Evolutionary conservation across 2,329 filamentous ascomycete species (phyloP).

Genomic region (Blastomyces parvus): DNA sequence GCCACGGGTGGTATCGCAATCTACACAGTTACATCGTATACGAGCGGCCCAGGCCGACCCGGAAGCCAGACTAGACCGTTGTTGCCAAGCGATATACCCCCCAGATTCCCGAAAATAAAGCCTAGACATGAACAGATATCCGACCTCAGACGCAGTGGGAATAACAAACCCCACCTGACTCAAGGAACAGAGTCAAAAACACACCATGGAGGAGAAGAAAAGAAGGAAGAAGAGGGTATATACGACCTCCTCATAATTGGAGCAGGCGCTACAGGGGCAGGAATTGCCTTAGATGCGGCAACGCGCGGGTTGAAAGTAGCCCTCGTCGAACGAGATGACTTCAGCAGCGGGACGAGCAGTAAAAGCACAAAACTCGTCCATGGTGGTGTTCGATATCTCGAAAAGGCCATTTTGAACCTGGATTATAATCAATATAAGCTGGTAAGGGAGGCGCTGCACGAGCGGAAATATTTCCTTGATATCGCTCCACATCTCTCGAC

Average conservation of each 20-base stretch:
- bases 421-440: constrained; percentile 61
- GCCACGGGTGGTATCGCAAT: constrained; percentile 3
- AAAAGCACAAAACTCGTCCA: constrained; percentile 69
- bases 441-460: constrained; percentile 60
- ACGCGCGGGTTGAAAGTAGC: constrained; percentile 61
- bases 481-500: constrained; percentile 61
- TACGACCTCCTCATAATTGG: constrained; percentile 63
- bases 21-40: constrained; percentile 3
- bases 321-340: constrained; percentile 62
- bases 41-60: not conserved
- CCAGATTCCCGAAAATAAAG: constrained; percentile 35
- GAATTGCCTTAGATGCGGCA: constrained; percentile 62
- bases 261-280: constrained; percentile 59
- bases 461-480: constrained; percentile 62
- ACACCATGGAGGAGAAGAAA: not conserved
- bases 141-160: constrained; percentile 32
- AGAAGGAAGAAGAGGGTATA: constrained; percentile 35
- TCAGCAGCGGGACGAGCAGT: constrained; percentile 60
- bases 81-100: constrained; percentile 18
- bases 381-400: constrained; percentile 62
- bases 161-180: not conserved
- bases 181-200: not conserved
- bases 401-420: constrained; percentile 64
- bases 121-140: constrained; percentile 34
- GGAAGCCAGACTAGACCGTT: not conserved